Conservation (phyloP, 306 rosid species). For the Adenanthera pavonina region DNA sequence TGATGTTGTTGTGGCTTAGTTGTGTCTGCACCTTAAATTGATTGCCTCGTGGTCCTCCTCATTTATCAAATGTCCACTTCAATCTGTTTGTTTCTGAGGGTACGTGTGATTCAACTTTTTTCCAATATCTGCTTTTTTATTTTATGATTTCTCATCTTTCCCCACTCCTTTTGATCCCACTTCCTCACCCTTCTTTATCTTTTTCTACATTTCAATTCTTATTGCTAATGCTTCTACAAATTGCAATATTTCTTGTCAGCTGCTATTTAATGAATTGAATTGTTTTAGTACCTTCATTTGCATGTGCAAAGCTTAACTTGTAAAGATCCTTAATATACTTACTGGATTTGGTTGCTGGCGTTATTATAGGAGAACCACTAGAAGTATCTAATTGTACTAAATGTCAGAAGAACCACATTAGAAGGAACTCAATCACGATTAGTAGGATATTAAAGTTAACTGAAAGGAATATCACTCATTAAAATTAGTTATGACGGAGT, state of each 20-base stretch:
- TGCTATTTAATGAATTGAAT: not conserved
- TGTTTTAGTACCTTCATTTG: not conserved
- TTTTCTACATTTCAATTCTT: not conserved
- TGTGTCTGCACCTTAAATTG: constrained; percentile 20
- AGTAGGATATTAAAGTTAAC: constrained; percentile 25
- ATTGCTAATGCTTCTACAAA: not conserved
- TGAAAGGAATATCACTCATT: not conserved
- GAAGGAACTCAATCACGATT: constrained; percentile 27
- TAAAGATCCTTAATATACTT: not conserved
- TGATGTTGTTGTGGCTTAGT: constrained; percentile 32
- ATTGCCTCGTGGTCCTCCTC: constrained; percentile 50
- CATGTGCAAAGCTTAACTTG: not conserved
- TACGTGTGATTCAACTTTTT: constrained; percentile 23
- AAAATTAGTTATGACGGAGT: not conserved
- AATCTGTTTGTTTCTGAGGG: constrained; percentile 40
- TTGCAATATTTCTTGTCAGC: not conserved
- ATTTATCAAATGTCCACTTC: constrained; percentile 52
- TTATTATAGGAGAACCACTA: not conserved
- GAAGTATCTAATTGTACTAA: not conserved
- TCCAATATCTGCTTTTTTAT: constrained; percentile 28
- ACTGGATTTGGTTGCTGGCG: constrained; percentile 31
- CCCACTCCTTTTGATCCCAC: constrained; percentile 7
- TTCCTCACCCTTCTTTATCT: not conserved
- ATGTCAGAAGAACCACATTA: not conserved
- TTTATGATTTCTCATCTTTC: constrained; percentile 23